Evolutionary conservation across 129 eudicot species (phyloP).

Genomic region (Tagetes erecta): DNA sequence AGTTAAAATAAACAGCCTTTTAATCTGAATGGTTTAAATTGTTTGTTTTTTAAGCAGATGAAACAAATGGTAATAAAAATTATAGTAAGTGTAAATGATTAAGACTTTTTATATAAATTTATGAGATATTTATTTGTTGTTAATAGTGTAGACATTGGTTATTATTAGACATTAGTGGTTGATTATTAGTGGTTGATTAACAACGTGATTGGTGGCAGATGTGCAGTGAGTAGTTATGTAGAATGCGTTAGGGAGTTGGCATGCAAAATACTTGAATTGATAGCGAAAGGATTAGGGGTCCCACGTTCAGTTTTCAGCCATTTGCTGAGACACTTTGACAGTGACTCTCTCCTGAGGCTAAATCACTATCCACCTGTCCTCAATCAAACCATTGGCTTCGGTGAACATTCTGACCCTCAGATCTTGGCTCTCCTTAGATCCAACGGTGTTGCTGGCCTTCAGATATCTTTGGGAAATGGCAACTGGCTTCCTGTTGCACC

Average conservation of each 20-base stretch:
- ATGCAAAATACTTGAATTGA: constrained; percentile 58
- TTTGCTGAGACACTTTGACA: constrained; percentile 44
- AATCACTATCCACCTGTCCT: constrained; percentile 61
- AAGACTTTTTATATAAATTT: too few relatives aligned
- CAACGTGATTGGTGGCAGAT: constrained; percentile 25
- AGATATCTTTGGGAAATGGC: constrained; percentile 47
- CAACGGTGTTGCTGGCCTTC: constrained; percentile 63
- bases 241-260: constrained; percentile 52
- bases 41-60: too few relatives aligned
- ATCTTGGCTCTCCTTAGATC: constrained; percentile 67
- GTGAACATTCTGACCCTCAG: constrained; percentile 87
- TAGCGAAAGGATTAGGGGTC: constrained; percentile 48
- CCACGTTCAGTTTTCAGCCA: constrained; percentile 34
- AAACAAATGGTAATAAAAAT: too few relatives aligned
- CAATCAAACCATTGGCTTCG: constrained; percentile 43
- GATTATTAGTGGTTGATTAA: too few relatives aligned
- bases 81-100: too few relatives aligned
- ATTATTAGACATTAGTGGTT: too few relatives aligned
- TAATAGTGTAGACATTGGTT: too few relatives aligned
- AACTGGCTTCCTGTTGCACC: constrained; percentile 61
- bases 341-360: constrained; percentile 65
- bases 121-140: too few relatives aligned
- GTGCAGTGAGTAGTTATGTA: constrained; percentile 43
- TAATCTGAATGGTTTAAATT: too few relatives aligned
- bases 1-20: too few relatives aligned